Evolutionary conservation across 228 moss, liverwort and hornwort species (phyloP).

Genomic region (Sphagnum magellanicum): DNA sequence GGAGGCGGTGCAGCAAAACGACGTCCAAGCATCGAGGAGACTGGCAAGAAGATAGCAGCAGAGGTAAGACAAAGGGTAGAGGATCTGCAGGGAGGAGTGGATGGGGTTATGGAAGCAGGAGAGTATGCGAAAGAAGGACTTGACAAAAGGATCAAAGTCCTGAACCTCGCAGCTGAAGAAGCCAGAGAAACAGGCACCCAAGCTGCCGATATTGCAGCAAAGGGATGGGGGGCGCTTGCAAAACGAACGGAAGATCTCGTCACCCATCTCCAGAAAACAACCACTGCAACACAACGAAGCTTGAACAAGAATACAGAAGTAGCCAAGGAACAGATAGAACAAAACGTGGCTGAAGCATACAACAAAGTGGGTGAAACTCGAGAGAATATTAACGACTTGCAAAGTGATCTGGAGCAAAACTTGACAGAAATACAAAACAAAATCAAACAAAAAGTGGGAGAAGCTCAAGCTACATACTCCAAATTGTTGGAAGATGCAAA

Average conservation of each 20-base stretch:
- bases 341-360: constrained; percentile 26
- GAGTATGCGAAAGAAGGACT: constrained; percentile 56
- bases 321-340: constrained; percentile 19
- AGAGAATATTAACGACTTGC: constrained; percentile 8
- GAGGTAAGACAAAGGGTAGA: constrained; percentile 59
- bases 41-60: constrained; percentile 38
- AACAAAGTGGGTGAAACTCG: constrained; percentile 7
- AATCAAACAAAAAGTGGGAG: constrained; percentile 1
- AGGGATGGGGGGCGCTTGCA: constrained; percentile 40
- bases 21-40: constrained; percentile 40
- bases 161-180: constrained; percentile 67
- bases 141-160: constrained; percentile 56
- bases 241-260: constrained; percentile 38
- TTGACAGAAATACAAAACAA: constrained; percentile 12
- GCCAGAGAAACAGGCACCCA: constrained; percentile 54
- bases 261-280: constrained; percentile 32
- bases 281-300: constrained; percentile 14
- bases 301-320: constrained; percentile 11
- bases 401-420: constrained; percentile 12
- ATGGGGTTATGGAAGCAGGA: constrained; percentile 39
- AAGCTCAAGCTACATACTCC: constrained; percentile 14
- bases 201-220: constrained; percentile 52
- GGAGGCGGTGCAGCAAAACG: neutral
- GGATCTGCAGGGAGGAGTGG: constrained; percentile 57
- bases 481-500: neutral